Conservation (phyloP, 163 green algal genomes). For the Prototheca wickerhamii region DNA sequence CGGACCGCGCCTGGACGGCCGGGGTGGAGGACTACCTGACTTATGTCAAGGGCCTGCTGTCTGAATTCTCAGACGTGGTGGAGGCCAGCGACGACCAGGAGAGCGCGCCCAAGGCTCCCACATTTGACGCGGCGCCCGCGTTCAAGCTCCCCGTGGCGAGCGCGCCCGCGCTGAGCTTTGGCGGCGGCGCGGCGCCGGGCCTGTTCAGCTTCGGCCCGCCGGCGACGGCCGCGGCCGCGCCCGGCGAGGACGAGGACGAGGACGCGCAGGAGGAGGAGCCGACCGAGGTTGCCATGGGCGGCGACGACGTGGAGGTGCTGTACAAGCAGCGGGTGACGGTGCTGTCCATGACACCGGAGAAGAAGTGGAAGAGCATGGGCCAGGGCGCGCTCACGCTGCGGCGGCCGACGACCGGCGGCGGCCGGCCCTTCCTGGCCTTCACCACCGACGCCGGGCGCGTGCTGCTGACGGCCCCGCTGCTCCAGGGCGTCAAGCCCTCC, state of each 20-base stretch:
- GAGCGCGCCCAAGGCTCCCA: too few species aligned
- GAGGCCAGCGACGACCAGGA: neutral
- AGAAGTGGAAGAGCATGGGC: constrained; percentile 33
- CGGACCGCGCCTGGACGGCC: constrained; percentile 32
- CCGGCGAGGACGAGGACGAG: constrained; percentile 21
- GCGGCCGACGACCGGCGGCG: constrained; percentile 5
- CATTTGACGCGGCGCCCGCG: too few species aligned
- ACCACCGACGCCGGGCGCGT: constrained; percentile 29
- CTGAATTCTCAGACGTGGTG: constrained; percentile 24
- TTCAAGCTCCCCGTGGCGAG: too few species aligned
- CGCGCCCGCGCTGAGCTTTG: constrained; percentile 3
- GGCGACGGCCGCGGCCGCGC: neutral
- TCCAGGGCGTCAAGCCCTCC: constrained; percentile 18
- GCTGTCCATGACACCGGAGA: constrained; percentile 4
- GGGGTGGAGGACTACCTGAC: constrained; percentile 34
- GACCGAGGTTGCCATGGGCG: neutral
- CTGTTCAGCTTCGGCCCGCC: constrained; percentile 4
- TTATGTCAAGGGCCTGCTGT: constrained; percentile 23
- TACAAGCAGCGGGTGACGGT: constrained; percentile 22
- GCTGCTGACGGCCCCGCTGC: constrained; percentile 28
- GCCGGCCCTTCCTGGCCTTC: constrained; percentile 30
- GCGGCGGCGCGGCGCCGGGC: neutral
- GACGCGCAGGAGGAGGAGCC: constrained; percentile 17
- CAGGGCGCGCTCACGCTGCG: constrained; percentile 31
- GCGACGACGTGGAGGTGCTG: constrained; percentile 16